These are phyloP conservation scores for Euphorbia tirucalli DNA, from an alignment of 345 rosid species.

Conservation along the genomic window DNA sequence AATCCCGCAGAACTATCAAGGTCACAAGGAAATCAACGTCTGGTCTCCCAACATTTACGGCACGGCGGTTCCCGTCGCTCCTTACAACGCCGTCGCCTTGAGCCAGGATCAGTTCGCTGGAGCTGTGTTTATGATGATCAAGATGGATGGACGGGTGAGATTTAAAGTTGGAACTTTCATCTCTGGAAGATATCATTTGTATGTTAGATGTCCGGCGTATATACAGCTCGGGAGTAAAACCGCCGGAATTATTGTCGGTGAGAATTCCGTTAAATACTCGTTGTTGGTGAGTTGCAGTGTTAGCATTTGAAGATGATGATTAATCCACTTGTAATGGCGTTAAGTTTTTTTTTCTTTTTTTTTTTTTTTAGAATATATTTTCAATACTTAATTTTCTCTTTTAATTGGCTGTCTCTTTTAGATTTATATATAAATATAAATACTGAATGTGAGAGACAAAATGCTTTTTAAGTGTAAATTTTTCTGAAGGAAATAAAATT, in stretches of 20 bases:
- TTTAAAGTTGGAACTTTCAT: conserved; percentile 71
- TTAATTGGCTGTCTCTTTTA: conserved; percentile 9
- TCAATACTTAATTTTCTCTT: background rate
- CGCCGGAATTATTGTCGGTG: conserved; percentile 50
- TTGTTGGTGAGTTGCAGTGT: conserved; percentile 54
- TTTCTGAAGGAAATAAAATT: background rate
- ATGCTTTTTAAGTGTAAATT: conserved; percentile 4
- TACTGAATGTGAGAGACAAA: background rate
- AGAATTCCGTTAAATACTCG: conserved; percentile 73
- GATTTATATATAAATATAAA: background rate
- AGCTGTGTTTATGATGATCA: conserved; percentile 42
- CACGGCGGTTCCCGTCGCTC: conserved; percentile 66
- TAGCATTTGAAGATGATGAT: conserved; percentile 41
- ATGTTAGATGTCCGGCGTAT: conserved; percentile 57
- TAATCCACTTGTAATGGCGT: conserved; percentile 5
- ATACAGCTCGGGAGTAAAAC: conserved; percentile 51
- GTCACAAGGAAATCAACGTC: conserved; percentile 55
- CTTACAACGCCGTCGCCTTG: conserved; percentile 53
- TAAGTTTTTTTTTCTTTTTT: conserved; percentile 2
- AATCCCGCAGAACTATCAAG: conserved; percentile 55
- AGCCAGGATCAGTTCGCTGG: conserved; percentile 56
- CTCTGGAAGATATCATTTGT: conserved; percentile 59
- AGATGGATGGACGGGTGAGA: conserved; percentile 79
- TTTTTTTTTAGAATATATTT: background rate
- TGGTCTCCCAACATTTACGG: conserved; percentile 88